Evolutionary conservation across 2,329 filamentous ascomycete genomes (phyloP).

Genomic region (Phaeosphaeriaceae sp.): DNA sequence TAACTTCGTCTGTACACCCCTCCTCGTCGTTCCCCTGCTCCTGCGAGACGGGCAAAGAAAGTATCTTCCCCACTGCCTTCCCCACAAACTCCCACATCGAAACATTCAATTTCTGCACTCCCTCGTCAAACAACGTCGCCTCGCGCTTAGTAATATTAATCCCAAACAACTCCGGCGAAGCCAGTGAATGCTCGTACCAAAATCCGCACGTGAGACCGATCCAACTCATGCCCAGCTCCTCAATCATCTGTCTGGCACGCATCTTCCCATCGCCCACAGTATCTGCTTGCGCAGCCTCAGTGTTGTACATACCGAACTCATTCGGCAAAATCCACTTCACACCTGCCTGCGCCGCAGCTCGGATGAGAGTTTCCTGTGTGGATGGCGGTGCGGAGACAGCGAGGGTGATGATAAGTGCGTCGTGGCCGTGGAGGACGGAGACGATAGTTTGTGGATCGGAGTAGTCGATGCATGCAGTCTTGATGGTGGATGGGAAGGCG

Average conservation of each 20-base stretch:
- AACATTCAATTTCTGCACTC: slow-evolving; percentile 42
- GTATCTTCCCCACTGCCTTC: slow-evolving; percentile 38
- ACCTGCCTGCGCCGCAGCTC: slow-evolving; percentile 45
- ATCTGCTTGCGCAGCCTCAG: slow-evolving; percentile 13
- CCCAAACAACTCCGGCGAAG: slow-evolving; percentile 33
- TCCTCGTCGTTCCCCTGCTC: slow-evolving; percentile 18
- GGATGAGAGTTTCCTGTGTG: slow-evolving; percentile 40
- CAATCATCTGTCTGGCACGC: slow-evolving; percentile 17
- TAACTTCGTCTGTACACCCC: too few relatives aligned
- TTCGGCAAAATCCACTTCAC: slow-evolving; percentile 51
- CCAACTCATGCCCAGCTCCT: slow-evolving; percentile 33
- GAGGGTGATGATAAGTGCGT: slow-evolving; percentile 50
- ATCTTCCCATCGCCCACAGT: slow-evolving; percentile 14
- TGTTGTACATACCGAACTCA: slow-evolving; percentile 44
- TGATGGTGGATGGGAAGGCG: slow-evolving; percentile 51
- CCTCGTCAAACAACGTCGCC: slow-evolving; percentile 35
- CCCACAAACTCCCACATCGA: slow-evolving; percentile 42
- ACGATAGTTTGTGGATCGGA: slow-evolving; percentile 50
- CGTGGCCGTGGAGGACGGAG: slow-evolving; percentile 45
- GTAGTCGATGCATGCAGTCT: slow-evolving; percentile 57
- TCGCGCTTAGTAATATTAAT: slow-evolving; percentile 44
- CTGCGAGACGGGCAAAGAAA: slow-evolving; percentile 38
- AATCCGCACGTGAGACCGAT: slow-evolving; percentile 31
- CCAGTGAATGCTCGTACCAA: slow-evolving; percentile 50
- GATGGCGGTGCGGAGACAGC: slow-evolving; percentile 33